Evolutionary conservation across 257 asterid species (phyloP), one percentile per base, ranked within the genome.

Genomic region (Fraxinus quadrangulata): DNA sequence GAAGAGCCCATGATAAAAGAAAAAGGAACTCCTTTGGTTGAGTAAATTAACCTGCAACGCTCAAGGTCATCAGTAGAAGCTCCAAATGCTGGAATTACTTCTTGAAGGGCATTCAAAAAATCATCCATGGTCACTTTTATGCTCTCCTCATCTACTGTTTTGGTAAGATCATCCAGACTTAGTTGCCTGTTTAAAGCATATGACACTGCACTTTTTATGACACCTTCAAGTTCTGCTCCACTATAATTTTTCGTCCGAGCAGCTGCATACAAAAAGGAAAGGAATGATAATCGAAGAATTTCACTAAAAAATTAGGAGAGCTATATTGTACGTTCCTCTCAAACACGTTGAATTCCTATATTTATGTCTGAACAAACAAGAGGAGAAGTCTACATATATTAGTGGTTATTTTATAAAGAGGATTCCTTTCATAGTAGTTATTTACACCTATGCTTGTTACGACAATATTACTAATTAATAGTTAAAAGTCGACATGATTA

Each of bases 181-280:
- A 96, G 85, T 79, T 96, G 97, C 82, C 97, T 88, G 81, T 93
- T 92, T 83, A 96, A 87, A n/a, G 98, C 99, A 89, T 82, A 96
- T 75, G 99, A 96, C 45, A 93, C 98, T 10, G 98, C 99, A 92
- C 98, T 93, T 85, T 96, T 96, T 30, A 93, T 98, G 54, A 96
- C 98, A 74, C 99, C 99, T 88, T 96, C 99, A 81, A 96, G 98
- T 88, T 95, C 99, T 65, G 99, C 99, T 74, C 99, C 99, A 84
- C 99, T 95, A 73, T 83, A 95, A 82, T 96, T 96, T 86, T 96
- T 93, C 61, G 99, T 90, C 75, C 98, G 87, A 63, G 98, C 97
- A 86, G 99, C 99, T 96, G 91, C 87, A 89, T 81, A 70, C 75
- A 82, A 75, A 68, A 82, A 70, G 17, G 21, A 70, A 49, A 23